phyloP scores from a whole-genome alignment of 2,329 filamentous ascomycete species.

The Reticulascus tulasneorum region DNA sequence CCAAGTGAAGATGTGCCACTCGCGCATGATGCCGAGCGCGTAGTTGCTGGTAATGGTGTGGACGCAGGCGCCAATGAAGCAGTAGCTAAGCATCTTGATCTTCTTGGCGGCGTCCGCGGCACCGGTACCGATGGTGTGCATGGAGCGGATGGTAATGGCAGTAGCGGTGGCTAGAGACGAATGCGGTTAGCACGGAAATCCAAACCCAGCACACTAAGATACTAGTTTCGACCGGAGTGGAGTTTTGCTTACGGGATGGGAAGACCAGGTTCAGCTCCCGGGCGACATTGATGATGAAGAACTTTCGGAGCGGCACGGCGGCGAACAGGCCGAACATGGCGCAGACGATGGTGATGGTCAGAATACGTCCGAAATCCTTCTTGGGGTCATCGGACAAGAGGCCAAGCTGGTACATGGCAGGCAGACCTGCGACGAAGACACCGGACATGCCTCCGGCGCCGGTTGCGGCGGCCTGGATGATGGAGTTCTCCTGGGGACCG shows the following conservation, averaged over 20 bases:
- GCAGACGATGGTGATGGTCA: slow-evolving; percentile 57
- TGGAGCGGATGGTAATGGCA: slow-evolving; percentile 57
- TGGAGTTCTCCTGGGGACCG: slow-evolving; percentile 59
- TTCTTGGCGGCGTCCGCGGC: slow-evolving; percentile 49
- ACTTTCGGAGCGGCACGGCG: slow-evolving; percentile 59
- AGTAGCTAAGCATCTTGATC: slow-evolving; percentile 49
- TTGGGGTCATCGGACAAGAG: slow-evolving; percentile 46
- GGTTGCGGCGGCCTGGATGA: slow-evolving; percentile 56
- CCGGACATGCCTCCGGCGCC: slow-evolving; percentile 54
- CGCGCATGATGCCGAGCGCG: slow-evolving; percentile 56
- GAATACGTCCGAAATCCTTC: slow-evolving; percentile 52
- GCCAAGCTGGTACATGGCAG: slow-evolving; percentile 54
- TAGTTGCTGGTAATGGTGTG: slow-evolving; percentile 56
- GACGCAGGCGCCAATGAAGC: slow-evolving; percentile 46
- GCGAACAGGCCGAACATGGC: slow-evolving; percentile 63
- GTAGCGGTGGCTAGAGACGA: slow-evolving; percentile 55
- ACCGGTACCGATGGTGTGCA: slow-evolving; percentile 53
- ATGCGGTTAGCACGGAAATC: slow-evolving; percentile 12
- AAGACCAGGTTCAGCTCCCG: slow-evolving; percentile 57
- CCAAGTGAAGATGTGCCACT: slow-evolving; percentile 50
- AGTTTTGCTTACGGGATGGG: slow-evolving; percentile 33
- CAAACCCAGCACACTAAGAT: neutral
- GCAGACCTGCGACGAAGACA: slow-evolving; percentile 58
- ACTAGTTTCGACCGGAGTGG: slow-evolving; percentile 2
- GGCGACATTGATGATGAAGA: slow-evolving; percentile 64